Percentiles rank a stretch among this genome's conserved stretches.
Evolutionary conservation across 2,329 filamentous ascomycete species (phyloP).

Genomic region (Bipolaris gigantea): DNA sequence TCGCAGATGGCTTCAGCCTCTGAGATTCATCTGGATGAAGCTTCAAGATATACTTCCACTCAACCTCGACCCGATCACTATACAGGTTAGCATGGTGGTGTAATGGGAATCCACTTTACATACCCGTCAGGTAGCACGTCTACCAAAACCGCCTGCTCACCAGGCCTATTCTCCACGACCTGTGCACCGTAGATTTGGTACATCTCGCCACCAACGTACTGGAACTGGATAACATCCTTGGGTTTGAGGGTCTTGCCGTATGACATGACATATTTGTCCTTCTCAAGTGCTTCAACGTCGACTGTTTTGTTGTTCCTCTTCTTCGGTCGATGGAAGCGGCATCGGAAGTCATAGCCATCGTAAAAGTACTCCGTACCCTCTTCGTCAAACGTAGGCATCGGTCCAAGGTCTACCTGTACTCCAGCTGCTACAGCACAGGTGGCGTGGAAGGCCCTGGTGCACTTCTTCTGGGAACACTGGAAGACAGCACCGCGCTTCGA

Average conservation of each 20-base stretch:
- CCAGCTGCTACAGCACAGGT: conserved; percentile 92
- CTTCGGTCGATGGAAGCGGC: conserved; percentile 89
- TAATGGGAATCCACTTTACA: conserved; percentile 39
- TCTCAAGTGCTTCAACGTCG: conserved; percentile 69
- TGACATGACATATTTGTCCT: conserved; percentile 67
- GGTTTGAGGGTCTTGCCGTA: conserved; percentile 69
- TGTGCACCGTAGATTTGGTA: conserved; percentile 90
- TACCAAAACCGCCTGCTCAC: conserved; percentile 75
- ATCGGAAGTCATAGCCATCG: conserved; percentile 89
- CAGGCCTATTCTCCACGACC: conserved; percentile 77
- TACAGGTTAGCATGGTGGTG: conserved; percentile 16
- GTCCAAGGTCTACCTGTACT: conserved; percentile 84
- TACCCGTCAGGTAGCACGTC: conserved; percentile 85
- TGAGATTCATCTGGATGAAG: conserved; percentile 70
- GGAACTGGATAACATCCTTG: conserved; percentile 83
- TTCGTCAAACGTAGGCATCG: conserved; percentile 83
- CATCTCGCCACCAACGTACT: conserved; percentile 73
- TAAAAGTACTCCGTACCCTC: conserved; percentile 92
- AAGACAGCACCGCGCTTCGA: conserved; percentile 96
- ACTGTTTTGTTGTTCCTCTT: conserved; percentile 81
- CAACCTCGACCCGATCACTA: conserved; percentile 74
- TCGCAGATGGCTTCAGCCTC: conserved; percentile 72
- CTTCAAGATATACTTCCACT: conserved; percentile 82
- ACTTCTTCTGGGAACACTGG: conserved; percentile 95
- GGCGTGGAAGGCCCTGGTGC: conserved; percentile 88